Evolutionary conservation across 1,284 basidiomycete genomes (phyloP).

Genomic region (Cutaneotrichosporon arboriforme): DNA sequence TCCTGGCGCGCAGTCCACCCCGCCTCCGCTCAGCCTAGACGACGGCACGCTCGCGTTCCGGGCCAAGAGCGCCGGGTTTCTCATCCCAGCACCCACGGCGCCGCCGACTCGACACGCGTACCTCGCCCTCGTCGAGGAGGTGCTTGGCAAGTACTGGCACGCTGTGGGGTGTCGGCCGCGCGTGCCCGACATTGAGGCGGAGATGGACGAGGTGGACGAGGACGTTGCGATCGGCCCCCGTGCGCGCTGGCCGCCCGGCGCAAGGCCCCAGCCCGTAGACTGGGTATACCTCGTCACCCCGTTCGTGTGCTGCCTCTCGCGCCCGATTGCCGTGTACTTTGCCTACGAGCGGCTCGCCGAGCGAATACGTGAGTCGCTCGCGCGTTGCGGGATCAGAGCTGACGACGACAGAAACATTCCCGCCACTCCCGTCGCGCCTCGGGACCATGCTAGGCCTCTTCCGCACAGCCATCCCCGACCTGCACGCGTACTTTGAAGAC

Average conservation of each 20-base stretch:
- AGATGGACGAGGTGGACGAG: not conserved
- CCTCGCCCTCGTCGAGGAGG: conserved; percentile 36
- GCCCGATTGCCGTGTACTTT: conserved; percentile 36
- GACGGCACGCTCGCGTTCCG: conserved; percentile 9
- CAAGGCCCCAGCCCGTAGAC: conserved; percentile 22
- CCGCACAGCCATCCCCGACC: conserved; percentile 37
- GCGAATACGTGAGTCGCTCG: conserved; percentile 30
- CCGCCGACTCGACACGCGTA: conserved; percentile 36
- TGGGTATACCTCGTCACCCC: conserved; percentile 45
- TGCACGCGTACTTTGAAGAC: conserved; percentile 46
- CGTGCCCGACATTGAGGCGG: not conserved
- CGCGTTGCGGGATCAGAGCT: not conserved
- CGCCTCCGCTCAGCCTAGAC: conserved; percentile 13
- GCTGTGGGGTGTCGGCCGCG: conserved; percentile 22
- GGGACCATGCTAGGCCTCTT: conserved; percentile 42
- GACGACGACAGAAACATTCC: conserved; percentile 27
- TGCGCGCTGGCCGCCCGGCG: conserved; percentile 4
- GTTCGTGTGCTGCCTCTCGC: conserved; percentile 38
- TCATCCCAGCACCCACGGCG: conserved; percentile 35
- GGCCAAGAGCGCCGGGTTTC: conserved; percentile 11
- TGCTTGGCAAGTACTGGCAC: conserved; percentile 41
- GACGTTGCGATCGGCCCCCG: conserved; percentile 5
- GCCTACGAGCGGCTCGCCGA: conserved; percentile 39
- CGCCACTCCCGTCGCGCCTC: conserved; percentile 37
- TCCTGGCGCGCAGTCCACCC: not conserved